Base-by-base conservation (phyloP, 208 protist species). In the Ichthyophonus hoferi region DNA sequence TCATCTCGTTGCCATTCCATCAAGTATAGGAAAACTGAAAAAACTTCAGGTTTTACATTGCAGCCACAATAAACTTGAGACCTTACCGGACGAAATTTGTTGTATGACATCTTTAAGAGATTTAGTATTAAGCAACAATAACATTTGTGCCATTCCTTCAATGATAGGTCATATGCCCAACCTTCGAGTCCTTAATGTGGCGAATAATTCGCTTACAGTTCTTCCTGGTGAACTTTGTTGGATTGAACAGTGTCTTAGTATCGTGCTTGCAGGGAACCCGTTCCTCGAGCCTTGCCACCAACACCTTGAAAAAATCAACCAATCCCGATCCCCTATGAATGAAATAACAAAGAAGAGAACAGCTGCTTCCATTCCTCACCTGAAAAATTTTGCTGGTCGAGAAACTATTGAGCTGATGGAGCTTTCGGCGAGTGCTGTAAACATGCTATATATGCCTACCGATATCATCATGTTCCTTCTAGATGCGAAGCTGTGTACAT, bases 181-280 rank as follows among this genome's bases (percentile, higher is more conserved):
- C 24, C 33, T 85, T 39, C 17, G 14, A 14, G 40, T 85, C 3
- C 33, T 85, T 2, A 85, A 85, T 34, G 39, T 85, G 35, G 17
- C 14, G 33, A 38, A 85, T 34, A 85, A 85, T 34, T 38, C 24
- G 17, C 81, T 85, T 7, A 85, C 81, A 58, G n/a, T 17, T 50
- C 42, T 85, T 14, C 81, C 81, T 12, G 81, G 81, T 0, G 81
- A 85, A 37, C 40, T 85, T 41, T 17, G 81, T 12, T 85, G 81
- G 81, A 67, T 67, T 67, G 50, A 67, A 67, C 24, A 24, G 7
- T 24, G 24, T 67, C 24, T 67, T 7, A 67, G 24, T 67, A 24
- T 67, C 50, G 24, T 67, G 14, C 50, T 67, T 7, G 50, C 50
- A 67, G 50, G 50, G 24, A 67, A 67, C 24, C 50, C 50, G 7